phyloP scores from a whole-genome alignment of 2,329 filamentous ascomycete genomes.

The Didymella glomerata region DNA sequence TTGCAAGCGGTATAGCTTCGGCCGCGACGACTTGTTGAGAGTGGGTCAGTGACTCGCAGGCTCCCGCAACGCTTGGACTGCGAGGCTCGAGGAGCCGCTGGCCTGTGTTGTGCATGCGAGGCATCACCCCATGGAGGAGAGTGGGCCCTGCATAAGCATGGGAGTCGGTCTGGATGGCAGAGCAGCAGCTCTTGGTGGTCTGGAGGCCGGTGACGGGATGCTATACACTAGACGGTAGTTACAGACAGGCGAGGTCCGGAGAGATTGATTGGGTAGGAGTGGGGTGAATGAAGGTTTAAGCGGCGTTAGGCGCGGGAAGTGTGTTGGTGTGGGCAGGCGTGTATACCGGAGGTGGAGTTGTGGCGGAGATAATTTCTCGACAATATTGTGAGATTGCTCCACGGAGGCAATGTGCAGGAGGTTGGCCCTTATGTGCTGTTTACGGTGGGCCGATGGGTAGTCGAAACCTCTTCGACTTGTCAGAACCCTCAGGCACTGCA shows the following conservation, averaged over 20 bases:
- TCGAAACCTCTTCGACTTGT: background rate
- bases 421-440: background rate
- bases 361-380: slow-evolving; percentile 4
- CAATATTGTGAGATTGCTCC: background rate
- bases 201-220: slow-evolving; percentile 15
- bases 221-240: slow-evolving; percentile 9
- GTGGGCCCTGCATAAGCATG: slow-evolving; percentile 16
- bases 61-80: slow-evolving; percentile 6
- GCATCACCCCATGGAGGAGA: slow-evolving; percentile 7
- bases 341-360: background rate
- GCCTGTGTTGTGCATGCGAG: slow-evolving; percentile 10
- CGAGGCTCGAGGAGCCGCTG: slow-evolving; percentile 15
- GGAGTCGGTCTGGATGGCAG: slow-evolving; percentile 3
- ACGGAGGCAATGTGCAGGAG: background rate
- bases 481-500: background rate
- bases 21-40: slow-evolving; percentile 19
- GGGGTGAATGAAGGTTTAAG: background rate
- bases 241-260: slow-evolving; percentile 14
- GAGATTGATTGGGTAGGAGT: slow-evolving; percentile 6
- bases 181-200: slow-evolving; percentile 3
- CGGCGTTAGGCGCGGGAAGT: slow-evolving; percentile 9
- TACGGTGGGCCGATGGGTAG: background rate
- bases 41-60: slow-evolving; percentile 16
- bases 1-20: slow-evolving; percentile 10
- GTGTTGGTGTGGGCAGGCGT: background rate